Base-by-base conservation (phyloP, 176 grass and related monocot genomes). In the Zea luxurians region DNA sequence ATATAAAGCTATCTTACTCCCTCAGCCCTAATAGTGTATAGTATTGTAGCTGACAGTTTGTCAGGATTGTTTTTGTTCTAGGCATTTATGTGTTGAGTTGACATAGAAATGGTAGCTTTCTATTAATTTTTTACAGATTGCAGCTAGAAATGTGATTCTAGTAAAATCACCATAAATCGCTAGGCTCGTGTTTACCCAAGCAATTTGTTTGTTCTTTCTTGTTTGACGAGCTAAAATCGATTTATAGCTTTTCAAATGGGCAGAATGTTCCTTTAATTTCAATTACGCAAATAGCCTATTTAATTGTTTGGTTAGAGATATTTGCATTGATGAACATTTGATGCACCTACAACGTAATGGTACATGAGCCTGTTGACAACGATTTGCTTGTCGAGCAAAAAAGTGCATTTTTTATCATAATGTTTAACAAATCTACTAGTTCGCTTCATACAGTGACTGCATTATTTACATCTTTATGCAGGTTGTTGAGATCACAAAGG, bases 401-500 rank as follows among this genome's bases (percentile, higher is more conserved):
- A 54, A 46, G 37, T 45, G 27, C 10, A 21, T 53, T 58, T 55
- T 58, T 60, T 3, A 52, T 50, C 17, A 12, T 0, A 0, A 47
- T 57, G 7, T 68, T 48, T 27, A 18, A 61, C 6, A 17, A 38
- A 55, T 21, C 27, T 78, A 71, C 27, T 78, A 71, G 35, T 68
- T 55, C 2, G 40, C 73, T 69, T 27, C 17, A 46, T 11, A 61
- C 13, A 47, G 7, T 77, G 35, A 21, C 0, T 46, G 6, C 41
- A 77, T 13, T 64, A 8, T 34, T 10, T 71, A 17, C n/a, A 37
- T 38, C 11, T 55, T 13, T 37, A 27, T 78, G 47, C 58, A 92
- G 90, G 90, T 92, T 66, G 86, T 92, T 76, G 86, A 92, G 90
- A 92, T 89, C 81, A 86, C 90, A 6, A 92, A 92, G 74, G 90